phyloP scores from a whole-genome alignment of 257 asterid genomes.

The Rhazya stricta region DNA sequence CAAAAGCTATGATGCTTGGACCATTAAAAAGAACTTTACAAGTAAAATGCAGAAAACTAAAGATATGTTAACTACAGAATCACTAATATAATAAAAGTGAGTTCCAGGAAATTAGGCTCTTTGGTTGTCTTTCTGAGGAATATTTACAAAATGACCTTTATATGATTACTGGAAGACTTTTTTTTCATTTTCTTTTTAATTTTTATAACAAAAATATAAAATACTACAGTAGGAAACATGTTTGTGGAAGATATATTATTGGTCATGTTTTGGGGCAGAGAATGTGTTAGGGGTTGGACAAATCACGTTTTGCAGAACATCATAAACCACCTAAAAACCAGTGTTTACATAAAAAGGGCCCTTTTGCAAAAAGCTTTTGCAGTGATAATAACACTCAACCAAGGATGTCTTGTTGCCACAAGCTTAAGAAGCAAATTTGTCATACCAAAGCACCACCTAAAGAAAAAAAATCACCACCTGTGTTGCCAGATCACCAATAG shows the following conservation, averaged over 20 bases:
- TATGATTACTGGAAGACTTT: not conserved
- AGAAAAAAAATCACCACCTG: conserved; percentile 45
- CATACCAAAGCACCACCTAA: not conserved
- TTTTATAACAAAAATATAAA: too few relatives aligned
- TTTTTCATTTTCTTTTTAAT: too few relatives aligned
- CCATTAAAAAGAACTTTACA: not conserved
- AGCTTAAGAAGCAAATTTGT: not conserved
- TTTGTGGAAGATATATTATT: not conserved
- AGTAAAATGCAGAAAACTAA: not conserved
- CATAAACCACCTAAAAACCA: not conserved
- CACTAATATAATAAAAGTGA: not conserved
- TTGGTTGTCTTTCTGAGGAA: not conserved
- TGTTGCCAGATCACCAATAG: conserved; percentile 90
- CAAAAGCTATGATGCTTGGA: not conserved
- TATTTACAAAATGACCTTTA: not conserved
- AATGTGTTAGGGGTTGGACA: not conserved
- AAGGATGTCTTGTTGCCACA: too few relatives aligned
- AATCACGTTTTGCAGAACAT: not conserved
- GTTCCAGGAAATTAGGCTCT: not conserved
- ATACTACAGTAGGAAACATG: not conserved
- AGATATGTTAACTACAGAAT: not conserved
- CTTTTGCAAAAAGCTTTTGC: not conserved
- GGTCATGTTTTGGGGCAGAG: not conserved
- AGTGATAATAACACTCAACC: not conserved
- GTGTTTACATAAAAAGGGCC: not conserved